A percentile compares a stretch with the other conserved stretches of the same genome.
Evolutionary conservation across 78 protist species (phyloP).

Genomic region (Polysphondylium violaceum): DNA sequence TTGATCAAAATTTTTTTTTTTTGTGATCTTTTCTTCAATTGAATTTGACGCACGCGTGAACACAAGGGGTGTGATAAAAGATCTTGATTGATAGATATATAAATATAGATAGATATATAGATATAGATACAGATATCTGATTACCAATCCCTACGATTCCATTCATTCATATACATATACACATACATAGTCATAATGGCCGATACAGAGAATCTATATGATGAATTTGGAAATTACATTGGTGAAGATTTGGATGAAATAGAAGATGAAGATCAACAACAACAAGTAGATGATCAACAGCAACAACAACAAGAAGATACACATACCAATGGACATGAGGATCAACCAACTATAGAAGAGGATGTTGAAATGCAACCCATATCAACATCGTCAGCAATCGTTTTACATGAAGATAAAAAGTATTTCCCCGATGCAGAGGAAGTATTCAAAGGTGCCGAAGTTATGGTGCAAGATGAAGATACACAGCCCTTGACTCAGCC

Average conservation of each 20-base stretch:
- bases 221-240: conserved; percentile 98
- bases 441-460: conserved; percentile 94
- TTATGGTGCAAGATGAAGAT: conserved; percentile 99
- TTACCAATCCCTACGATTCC: too few species aligned
- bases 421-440: conserved; percentile 96
- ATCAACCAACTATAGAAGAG: conserved; percentile 80
- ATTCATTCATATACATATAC: too few species aligned
- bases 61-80: too few species aligned
- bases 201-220: conserved; percentile 72
- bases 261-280: conserved; percentile 78
- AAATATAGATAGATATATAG: too few species aligned
- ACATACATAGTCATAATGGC: conserved; percentile 1
- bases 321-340: conserved; percentile 90
- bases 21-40: neutral
- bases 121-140: too few species aligned
- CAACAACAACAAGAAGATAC: conserved; percentile 88
- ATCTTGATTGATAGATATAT: too few species aligned
- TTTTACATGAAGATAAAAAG: conserved; percentile 98
- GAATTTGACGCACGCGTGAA: too few species aligned
- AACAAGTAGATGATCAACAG: conserved; percentile 76
- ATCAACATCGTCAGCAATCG: conserved; percentile 70
- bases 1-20: neutral
- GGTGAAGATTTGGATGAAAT: conserved; percentile 86
- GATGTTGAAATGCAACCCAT: conserved; percentile 10
- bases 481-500: conserved; percentile 96